A percentile compares a stretch with the other conserved stretches of the same genome.
Conservation (phyloP, 2,329 filamentous ascomycete species). For the Aureobasidium sp. region DNA sequence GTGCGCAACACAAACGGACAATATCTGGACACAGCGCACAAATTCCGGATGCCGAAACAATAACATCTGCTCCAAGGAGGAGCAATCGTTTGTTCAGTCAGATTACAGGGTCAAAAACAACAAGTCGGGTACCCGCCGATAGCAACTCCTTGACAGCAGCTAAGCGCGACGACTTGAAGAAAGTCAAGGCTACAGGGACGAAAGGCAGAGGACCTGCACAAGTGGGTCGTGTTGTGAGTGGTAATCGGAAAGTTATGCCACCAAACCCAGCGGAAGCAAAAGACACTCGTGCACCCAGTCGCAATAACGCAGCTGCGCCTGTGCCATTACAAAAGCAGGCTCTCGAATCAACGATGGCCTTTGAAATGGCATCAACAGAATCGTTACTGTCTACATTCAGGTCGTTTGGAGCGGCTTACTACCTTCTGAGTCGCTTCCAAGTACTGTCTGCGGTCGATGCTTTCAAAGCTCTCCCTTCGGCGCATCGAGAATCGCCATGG, state of each 20-base stretch:
- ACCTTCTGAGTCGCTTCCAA: conserved; percentile 69
- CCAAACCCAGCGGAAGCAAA: conserved; percentile 54
- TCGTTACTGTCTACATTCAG: conserved; percentile 74
- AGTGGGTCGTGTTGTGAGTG: conserved; percentile 81
- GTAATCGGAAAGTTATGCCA: conserved; percentile 62
- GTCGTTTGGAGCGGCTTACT: conserved; percentile 75
- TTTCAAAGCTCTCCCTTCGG: conserved; percentile 62
- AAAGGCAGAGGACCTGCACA: conserved; percentile 62
- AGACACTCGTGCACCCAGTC: conserved; percentile 52
- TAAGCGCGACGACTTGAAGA: conserved; percentile 59
- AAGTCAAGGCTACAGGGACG: conserved; percentile 67
- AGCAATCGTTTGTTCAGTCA: conserved; percentile 51
- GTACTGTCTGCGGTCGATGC: conserved; percentile 69
- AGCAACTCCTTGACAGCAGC: not conserved
- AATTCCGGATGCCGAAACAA: conserved; percentile 24
- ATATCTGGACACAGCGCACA: conserved; percentile 70
- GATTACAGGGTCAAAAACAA: conserved; percentile 49
- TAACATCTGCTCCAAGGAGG: conserved; percentile 39
- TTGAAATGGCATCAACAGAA: conserved; percentile 63
- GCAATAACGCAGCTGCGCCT: conserved; percentile 44
- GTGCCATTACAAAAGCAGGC: conserved; percentile 23
- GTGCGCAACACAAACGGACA: conserved; percentile 64
- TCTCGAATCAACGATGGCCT: conserved; percentile 12
- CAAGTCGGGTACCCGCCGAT: conserved; percentile 39
- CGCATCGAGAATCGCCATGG: conserved; percentile 87